Evolutionary conservation across 1,284 basidiomycete genomes (phyloP).

Genomic region (Leccinum pallidistipes): DNA sequence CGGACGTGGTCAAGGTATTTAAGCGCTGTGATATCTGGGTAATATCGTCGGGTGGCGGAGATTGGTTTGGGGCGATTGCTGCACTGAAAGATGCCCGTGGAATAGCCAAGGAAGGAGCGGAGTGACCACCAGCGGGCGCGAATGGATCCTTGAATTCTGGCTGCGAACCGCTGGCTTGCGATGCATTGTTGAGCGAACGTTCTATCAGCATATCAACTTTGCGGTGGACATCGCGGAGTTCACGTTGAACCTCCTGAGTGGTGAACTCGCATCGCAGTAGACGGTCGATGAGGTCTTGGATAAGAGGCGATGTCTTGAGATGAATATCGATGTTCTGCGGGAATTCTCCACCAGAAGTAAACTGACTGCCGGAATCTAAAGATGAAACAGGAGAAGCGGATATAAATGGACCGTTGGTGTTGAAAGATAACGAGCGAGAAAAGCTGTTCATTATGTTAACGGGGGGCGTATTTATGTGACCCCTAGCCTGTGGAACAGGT

Average conservation of each 20-base stretch:
- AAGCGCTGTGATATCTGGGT: conserved; percentile 77
- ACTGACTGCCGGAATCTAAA: conserved; percentile 67
- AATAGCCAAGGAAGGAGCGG: conserved; percentile 41
- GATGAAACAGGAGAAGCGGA: conserved; percentile 78
- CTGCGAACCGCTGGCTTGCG: conserved; percentile 36
- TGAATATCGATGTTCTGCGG: conserved; percentile 62
- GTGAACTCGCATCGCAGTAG: conserved; percentile 70
- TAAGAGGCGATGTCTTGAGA: conserved; percentile 68
- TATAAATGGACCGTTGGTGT: conserved; percentile 45
- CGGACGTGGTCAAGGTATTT: conserved; percentile 81
- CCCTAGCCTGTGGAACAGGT: conserved; percentile 30
- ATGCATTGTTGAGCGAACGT: conserved; percentile 44
- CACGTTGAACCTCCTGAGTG: conserved; percentile 71
- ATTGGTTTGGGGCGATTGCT: conserved; percentile 68
- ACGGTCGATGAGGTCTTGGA: conserved; percentile 76
- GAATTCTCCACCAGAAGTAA: conserved; percentile 46
- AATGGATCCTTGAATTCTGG: conserved; percentile 82
- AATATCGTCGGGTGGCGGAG: conserved; percentile 67
- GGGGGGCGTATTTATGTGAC: conserved; percentile 30
- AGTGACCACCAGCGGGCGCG: conserved; percentile 42
- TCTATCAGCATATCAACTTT: conserved; percentile 79
- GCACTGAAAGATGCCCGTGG: conserved; percentile 59
- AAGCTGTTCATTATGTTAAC: conserved; percentile 26
- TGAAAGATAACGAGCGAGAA: conserved; percentile 38
- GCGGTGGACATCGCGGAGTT: conserved; percentile 70